Evolutionary conservation across 768 basidiomycete species (phyloP).

Genomic region (Pleurotus giganteus): DNA sequence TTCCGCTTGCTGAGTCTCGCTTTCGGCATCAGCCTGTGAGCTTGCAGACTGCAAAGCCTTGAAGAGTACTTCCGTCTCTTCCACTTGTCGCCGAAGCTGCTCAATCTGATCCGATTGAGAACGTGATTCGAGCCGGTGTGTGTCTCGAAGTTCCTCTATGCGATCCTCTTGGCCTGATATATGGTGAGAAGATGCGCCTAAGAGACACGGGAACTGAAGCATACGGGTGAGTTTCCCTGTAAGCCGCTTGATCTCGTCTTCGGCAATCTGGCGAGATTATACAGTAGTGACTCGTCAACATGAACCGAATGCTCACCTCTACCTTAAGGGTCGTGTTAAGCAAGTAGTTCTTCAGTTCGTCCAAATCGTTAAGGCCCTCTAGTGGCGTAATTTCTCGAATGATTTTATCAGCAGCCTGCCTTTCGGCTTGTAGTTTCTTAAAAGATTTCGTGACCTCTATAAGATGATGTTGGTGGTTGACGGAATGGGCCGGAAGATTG

Average conservation of each 20-base stretch:
- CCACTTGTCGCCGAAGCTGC: slow-evolving; percentile 63
- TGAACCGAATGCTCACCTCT: slow-evolving; percentile 49
- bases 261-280: slow-evolving; percentile 47
- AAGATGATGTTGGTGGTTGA: slow-evolving; percentile 4
- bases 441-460: slow-evolving; percentile 80
- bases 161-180: slow-evolving; percentile 77
- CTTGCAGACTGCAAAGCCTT: slow-evolving; percentile 51
- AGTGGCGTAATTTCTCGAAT: slow-evolving; percentile 72
- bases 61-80: slow-evolving; percentile 69
- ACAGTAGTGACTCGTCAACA: neutral
- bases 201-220: slow-evolving; percentile 17
- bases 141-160: slow-evolving; percentile 81
- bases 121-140: slow-evolving; percentile 74
- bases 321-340: slow-evolving; percentile 62
- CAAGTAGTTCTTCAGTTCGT: slow-evolving; percentile 73
- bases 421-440: slow-evolving; percentile 73
- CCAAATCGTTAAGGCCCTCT: slow-evolving; percentile 59
- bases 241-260: slow-evolving; percentile 78
- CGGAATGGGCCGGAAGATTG: neutral
- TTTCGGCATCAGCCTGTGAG: slow-evolving; percentile 46
- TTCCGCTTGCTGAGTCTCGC: slow-evolving; percentile 50
- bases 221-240: slow-evolving; percentile 71
- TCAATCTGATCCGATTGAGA: slow-evolving; percentile 78
- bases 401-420: slow-evolving; percentile 62
- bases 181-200: neutral